phyloP scores from a whole-genome alignment of 1,139 yeast genomes.

The Nakaseomyces uthaithaninus region DNA sequence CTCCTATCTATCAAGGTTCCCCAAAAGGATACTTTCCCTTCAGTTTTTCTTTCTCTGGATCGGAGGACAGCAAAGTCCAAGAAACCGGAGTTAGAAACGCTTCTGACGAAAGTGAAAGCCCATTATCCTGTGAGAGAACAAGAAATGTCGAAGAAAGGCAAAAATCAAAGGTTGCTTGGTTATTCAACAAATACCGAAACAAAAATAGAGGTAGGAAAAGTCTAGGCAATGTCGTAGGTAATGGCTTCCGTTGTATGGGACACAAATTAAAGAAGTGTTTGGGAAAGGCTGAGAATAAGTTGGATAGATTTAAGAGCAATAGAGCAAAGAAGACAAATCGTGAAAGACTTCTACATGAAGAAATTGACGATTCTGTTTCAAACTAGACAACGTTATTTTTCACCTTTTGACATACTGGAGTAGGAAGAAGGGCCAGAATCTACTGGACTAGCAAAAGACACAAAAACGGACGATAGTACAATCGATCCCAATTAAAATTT shows the following conservation, averaged over 20 bases:
- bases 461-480: too few species aligned
- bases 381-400: too few species aligned
- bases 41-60: neutral
- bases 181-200: neutral
- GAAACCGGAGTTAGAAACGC: neutral
- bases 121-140: neutral
- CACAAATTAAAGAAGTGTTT: neutral
- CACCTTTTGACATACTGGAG: too few species aligned
- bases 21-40: slow-evolving; percentile 2
- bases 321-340: neutral
- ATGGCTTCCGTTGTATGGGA: slow-evolving; percentile 1
- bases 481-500: too few species aligned
- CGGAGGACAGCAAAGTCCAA: neutral
- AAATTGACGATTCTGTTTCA: neutral
- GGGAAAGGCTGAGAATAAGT: neutral
- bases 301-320: neutral
- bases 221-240: neutral
- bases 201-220: neutral
- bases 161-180: neutral
- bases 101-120: neutral
- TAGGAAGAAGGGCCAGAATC: too few species aligned
- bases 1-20: neutral
- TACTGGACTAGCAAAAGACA: too few species aligned
- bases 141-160: neutral
- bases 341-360: neutral